Conservation (phyloP, 1,284 basidiomycete species). For the Trametes polyzona region DNA sequence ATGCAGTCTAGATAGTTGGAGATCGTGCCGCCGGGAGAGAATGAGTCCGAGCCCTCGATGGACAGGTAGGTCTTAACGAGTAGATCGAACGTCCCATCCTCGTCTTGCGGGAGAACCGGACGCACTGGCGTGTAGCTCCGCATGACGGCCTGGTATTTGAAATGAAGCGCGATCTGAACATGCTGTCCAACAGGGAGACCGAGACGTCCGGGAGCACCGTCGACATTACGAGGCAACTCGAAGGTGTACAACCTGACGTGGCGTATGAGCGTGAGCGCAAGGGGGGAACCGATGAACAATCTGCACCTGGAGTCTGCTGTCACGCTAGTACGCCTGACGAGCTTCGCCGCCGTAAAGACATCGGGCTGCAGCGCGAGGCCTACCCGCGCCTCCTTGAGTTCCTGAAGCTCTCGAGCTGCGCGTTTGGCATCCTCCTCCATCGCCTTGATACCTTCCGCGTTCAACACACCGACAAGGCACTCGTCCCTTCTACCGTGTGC, state of each 20-base stretch:
- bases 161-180: conserved; percentile 29
- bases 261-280: not conserved
- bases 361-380: conserved; percentile 29
- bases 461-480: conserved; percentile 27
- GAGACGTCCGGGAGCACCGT: conserved; percentile 22
- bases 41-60: conserved; percentile 9
- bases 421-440: conserved; percentile 30
- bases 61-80: conserved; percentile 34
- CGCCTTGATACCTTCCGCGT: conserved; percentile 21
- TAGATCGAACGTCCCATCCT: conserved; percentile 34
- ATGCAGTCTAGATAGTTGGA: conserved; percentile 33
- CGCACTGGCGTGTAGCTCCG: conserved; percentile 30
- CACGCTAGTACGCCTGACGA: conserved; percentile 21
- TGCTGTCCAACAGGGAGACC: conserved; percentile 31
- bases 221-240: conserved; percentile 19
- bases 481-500: conserved; percentile 27
- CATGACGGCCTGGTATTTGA: conserved; percentile 29
- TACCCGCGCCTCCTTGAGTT: conserved; percentile 24
- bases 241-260: conserved; percentile 27
- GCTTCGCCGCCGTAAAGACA: conserved; percentile 21
- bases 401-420: conserved; percentile 21
- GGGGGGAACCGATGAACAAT: not conserved
- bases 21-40: conserved; percentile 30
- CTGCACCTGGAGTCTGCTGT: conserved; percentile 23
- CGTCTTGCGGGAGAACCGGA: conserved; percentile 29